Percentiles rank a stretch among this genome's conserved stretches.
Evolutionary conservation across 2,329 filamentous ascomycete species (phyloP).

Genomic region (Dactylellina haptotyla): DNA sequence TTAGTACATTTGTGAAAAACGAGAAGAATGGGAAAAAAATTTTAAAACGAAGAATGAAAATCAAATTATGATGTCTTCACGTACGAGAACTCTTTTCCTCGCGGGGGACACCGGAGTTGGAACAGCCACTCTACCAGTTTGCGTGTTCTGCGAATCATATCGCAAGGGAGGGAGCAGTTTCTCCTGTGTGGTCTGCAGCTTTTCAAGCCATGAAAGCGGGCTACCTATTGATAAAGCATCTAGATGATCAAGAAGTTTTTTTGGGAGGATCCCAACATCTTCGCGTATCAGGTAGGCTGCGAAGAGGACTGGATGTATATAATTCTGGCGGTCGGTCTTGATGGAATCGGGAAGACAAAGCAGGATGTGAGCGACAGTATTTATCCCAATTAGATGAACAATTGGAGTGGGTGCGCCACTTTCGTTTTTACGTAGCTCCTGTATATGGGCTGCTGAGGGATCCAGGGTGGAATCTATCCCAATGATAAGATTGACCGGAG

Average conservation of each 20-base stretch:
- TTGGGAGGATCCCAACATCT: conserved; percentile 26
- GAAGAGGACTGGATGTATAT: conserved; percentile 25
- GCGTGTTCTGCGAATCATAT: conserved; percentile 12
- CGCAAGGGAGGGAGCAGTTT: conserved; percentile 28
- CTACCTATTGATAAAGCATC: conserved; percentile 14
- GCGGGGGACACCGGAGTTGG: conserved; percentile 18
- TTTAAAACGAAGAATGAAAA: neutral
- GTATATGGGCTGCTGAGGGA: conserved; percentile 10
- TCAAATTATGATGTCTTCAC: conserved; percentile 10
- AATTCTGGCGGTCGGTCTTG: conserved; percentile 6
- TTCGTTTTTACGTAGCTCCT: conserved; percentile 7
- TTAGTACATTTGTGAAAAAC: conserved; percentile 16
- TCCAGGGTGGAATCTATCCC: conserved; percentile 38
- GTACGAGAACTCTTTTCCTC: conserved; percentile 47
- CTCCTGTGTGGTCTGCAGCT: conserved; percentile 5
- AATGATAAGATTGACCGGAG: conserved; percentile 25
- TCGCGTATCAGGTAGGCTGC: conserved; percentile 38
- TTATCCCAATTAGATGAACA: conserved; percentile 37
- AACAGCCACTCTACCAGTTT: neutral
- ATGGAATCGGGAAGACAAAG: conserved; percentile 19
- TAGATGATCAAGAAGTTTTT: conserved; percentile 3
- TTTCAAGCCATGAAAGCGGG: conserved; percentile 33
- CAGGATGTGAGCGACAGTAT: conserved; percentile 40
- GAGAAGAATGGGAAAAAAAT: neutral
- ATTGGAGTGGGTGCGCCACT: neutral